Percentiles rank a stretch among this genome's conserved stretches.
Conservation (phyloP, 495 filamentous ascomycete genomes). For the Xylaria nigripes region DNA sequence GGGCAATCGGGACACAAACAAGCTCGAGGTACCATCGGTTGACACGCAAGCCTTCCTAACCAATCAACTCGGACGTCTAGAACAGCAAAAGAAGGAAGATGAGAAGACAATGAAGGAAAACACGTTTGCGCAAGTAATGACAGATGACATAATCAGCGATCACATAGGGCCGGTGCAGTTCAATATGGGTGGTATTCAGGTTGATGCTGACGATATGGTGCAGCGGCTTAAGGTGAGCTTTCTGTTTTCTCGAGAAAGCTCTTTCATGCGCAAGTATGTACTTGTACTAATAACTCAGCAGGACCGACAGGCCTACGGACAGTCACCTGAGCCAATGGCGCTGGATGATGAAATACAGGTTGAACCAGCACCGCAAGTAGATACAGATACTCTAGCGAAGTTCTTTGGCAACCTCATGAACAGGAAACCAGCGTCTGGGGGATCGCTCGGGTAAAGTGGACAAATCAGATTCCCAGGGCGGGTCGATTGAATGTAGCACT, state of each 20-base stretch:
- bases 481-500: background rate
- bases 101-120: conserved; percentile 53
- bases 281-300: conserved; percentile 21
- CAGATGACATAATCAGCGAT: conserved; percentile 61
- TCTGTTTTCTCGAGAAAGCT: background rate
- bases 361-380: conserved; percentile 30
- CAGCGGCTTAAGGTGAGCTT: conserved; percentile 69
- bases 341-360: conserved; percentile 23
- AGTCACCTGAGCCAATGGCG: conserved; percentile 29
- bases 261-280: background rate
- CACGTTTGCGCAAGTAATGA: conserved; percentile 32
- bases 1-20: conserved; percentile 39
- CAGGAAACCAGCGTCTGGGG: conserved; percentile 21
- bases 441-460: conserved; percentile 14
- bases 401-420: conserved; percentile 46
- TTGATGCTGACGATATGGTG: conserved; percentile 92
- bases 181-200: conserved; percentile 95
- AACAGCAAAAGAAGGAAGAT: conserved; percentile 54
- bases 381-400: conserved; percentile 42
- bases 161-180: conserved; percentile 95
- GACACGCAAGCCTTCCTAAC: conserved; percentile 74
- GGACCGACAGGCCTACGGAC: conserved; percentile 41
- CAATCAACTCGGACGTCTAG: conserved; percentile 63
- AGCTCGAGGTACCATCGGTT: conserved; percentile 61
- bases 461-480: background rate